Base-by-base conservation (phyloP, 257 asterid species). In the Lycium barbarum region DNA sequence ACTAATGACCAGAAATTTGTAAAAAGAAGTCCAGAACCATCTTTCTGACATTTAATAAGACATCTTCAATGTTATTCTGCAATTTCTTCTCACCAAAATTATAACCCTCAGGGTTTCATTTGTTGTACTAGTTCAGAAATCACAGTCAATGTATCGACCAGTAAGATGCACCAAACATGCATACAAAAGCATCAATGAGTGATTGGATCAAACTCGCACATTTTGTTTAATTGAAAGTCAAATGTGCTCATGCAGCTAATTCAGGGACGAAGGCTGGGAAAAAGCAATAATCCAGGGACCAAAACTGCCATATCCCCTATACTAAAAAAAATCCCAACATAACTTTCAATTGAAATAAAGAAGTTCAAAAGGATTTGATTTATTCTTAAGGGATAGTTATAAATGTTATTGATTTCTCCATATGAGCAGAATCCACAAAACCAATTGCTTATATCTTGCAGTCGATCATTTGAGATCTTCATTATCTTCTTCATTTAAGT, bases 1-100 rank as follows among this genome's bases (percentile, higher is more conserved):
- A n/a, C 38, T 73, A 49, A 49, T 49, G 61, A 49, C 81, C 81
- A 20, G 18, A 74, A 47, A 49, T 22, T 74, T 74, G 81, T 74
- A 22, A 6, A 74, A 22, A 73, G 17, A 73, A 20, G 61, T 72
- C 61, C 5, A 47, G 81, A 74, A 13, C 43, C 13, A 47, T 74
- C 59, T 7, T 74, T 73, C 38, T 12, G 20, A 20, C 20, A 72
- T 47, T 43, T 43, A 40, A 40, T 40, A 40, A 40, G 45, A 40
- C 45, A 74, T 20, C 0, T 74, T 74, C 45, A 74, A 74, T 36
- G 76, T 66, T 67, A 14, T 36, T 36, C 20, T 67, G 74, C 74
- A 67, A 67, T 67, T 57, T 55, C 2, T 55, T 33, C 57, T 53
- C 57, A 53, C n/a, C 73, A 66, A 66, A 33, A 66, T 13, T 66